Percentiles rank a stretch among this genome's conserved stretches.
Evolutionary conservation across 805 yeast species (phyloP).

Genomic region (Metschnikowia colocasiae): DNA sequence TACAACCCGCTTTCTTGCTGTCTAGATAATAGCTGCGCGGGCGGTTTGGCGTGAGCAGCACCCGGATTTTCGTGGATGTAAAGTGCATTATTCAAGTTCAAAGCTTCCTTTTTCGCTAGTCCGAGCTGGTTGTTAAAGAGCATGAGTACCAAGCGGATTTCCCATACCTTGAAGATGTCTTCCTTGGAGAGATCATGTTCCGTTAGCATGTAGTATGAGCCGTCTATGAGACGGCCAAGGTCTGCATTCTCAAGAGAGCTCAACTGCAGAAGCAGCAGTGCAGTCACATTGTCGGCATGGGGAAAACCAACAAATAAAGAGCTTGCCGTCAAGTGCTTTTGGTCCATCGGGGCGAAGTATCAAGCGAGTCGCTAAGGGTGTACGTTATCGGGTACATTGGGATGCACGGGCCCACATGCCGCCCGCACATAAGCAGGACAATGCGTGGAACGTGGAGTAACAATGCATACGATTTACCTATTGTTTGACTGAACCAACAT

Average conservation of each 20-base stretch:
- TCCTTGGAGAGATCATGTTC: conserved; percentile 8
- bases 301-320: conserved; percentile 6
- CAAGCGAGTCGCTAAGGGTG: neutral
- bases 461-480: neutral
- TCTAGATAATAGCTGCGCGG: neutral
- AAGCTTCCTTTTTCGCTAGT: conserved; percentile 36
- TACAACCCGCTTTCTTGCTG: neutral
- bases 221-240: conserved; percentile 9
- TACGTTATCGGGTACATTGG: neutral
- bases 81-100: conserved; percentile 33
- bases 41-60: neutral
- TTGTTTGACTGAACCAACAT: neutral
- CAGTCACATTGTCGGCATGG: neutral
- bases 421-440: neutral
- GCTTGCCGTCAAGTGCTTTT: neutral
- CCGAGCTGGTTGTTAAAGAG: conserved; percentile 29
- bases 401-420: conserved; percentile 4
- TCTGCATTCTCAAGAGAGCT: conserved; percentile 9
- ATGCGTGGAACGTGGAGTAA: neutral
- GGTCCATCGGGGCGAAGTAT: neutral
- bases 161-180: conserved; percentile 29
- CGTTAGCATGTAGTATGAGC: conserved; percentile 12
- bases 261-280: conserved; percentile 6
- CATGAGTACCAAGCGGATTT: conserved; percentile 29
- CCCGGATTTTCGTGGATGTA: conserved; percentile 29